A percentile compares a stretch with the other conserved stretches of the same genome.
Conservation (phyloP, 345 rosid species). For the Bruguiera sexangula region DNA sequence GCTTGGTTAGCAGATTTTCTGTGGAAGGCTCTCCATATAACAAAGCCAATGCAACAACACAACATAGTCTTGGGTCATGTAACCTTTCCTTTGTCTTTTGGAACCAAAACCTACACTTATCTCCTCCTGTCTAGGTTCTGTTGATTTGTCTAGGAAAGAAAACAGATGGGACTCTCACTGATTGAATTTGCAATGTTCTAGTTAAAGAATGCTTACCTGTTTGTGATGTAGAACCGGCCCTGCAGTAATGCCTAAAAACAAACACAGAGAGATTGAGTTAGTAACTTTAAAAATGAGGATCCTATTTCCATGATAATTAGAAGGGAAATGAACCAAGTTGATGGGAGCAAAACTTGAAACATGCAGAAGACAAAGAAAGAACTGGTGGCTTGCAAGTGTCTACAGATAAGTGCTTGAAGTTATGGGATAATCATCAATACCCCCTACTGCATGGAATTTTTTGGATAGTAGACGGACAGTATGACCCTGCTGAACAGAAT, state of each 20-base stretch:
- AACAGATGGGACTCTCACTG: not conserved
- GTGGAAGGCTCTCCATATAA: not conserved
- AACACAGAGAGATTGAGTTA: conserved; percentile 4
- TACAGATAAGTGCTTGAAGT: conserved; percentile 23
- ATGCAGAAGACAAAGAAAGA: conserved; percentile 8
- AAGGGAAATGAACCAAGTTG: conserved; percentile 5
- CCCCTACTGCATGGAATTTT: conserved; percentile 79
- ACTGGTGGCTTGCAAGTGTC: conserved; percentile 22
- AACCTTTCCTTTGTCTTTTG: not conserved
- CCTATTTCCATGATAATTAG: not conserved
- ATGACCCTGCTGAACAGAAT: conserved; percentile 90
- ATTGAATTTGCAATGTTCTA: not conserved
- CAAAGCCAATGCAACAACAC: too few species aligned
- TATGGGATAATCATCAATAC: conserved; percentile 51
- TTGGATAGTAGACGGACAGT: conserved; percentile 74
- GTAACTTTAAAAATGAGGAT: conserved; percentile 4
- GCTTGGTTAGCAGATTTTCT: not conserved
- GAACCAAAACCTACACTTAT: not conserved
- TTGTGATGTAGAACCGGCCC: conserved; percentile 76
- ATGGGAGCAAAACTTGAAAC: conserved; percentile 11
- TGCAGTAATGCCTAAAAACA: conserved; percentile 75
- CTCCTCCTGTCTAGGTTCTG: too few species aligned
- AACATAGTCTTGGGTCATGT: not conserved
- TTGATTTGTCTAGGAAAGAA: not conserved
- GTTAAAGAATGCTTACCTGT: conserved; percentile 37